These are phyloP conservation scores for Microsporum audouinii DNA, from an alignment of 2,329 filamentous ascomycete genomes.

Conservation along the genomic window DNA sequence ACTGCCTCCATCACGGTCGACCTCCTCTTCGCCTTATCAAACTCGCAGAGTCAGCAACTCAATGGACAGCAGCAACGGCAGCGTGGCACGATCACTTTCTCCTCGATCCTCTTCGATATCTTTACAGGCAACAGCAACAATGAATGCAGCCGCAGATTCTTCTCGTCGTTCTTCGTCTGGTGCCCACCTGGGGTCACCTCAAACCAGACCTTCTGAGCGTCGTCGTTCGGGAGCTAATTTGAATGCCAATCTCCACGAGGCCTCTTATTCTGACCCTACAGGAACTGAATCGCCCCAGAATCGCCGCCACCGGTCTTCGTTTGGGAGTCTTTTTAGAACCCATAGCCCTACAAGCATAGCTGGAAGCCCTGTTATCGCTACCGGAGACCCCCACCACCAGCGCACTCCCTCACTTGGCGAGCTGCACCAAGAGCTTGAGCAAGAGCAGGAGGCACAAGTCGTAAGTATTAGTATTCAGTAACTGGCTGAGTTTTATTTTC, in stretches of 20 bases:
- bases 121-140: slow-evolving; percentile 62
- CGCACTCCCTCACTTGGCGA: slow-evolving; percentile 39
- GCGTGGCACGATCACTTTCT: slow-evolving; percentile 43
- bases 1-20: slow-evolving; percentile 47
- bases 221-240: slow-evolving; percentile 33
- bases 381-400: slow-evolving; percentile 38
- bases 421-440: slow-evolving; percentile 40
- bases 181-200: slow-evolving; percentile 25
- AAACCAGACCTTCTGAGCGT: slow-evolving; percentile 26
- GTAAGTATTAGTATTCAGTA: slow-evolving; percentile 21
- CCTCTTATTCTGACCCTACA: slow-evolving; percentile 22
- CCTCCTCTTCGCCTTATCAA: slow-evolving; percentile 26
- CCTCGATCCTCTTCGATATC: slow-evolving; percentile 57
- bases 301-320: slow-evolving; percentile 29
- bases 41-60: not conserved
- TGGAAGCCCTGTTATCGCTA: slow-evolving; percentile 32
- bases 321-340: slow-evolving; percentile 30
- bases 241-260: slow-evolving; percentile 32
- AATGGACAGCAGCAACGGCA: slow-evolving; percentile 29
- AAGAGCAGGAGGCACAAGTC: slow-evolving; percentile 43
- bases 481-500: not conserved
- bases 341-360: slow-evolving; percentile 35
- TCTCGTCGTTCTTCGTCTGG: slow-evolving; percentile 34
- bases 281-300: slow-evolving; percentile 27
- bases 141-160: slow-evolving; percentile 61